phyloP scores from a whole-genome alignment of 441 rosid genomes.

The Monsonia emarginata region DNA sequence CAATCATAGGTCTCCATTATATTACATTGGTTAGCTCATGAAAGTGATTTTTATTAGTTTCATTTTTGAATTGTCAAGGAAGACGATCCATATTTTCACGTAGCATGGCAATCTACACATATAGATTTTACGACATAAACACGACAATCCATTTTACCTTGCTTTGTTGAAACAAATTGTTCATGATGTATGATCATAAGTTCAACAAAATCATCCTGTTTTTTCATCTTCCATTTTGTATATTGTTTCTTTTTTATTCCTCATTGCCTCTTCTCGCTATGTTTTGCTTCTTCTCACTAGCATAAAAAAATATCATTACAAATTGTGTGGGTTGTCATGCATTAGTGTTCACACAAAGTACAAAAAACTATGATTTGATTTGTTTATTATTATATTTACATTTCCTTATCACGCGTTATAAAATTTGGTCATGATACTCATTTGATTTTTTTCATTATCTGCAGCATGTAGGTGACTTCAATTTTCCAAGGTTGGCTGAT shows the following conservation, averaged over 20 bases:
- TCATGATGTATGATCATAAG: background rate
- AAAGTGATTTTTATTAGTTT: background rate
- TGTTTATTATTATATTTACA: background rate
- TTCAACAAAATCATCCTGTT: background rate
- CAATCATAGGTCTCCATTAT: background rate
- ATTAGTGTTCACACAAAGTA: background rate
- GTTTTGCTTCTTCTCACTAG: background rate
- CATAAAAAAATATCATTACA: background rate
- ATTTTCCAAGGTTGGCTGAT: conserved; percentile 80
- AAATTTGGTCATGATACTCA: background rate
- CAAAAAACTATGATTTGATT: background rate
- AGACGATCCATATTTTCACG: background rate
- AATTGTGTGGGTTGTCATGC: background rate
- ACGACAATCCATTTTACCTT: too few species aligned
- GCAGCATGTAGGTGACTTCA: conserved; percentile 95
- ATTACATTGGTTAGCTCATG: background rate
- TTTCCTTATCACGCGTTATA: background rate
- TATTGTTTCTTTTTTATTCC: too few species aligned
- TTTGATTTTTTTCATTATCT: conserved; percentile 16
- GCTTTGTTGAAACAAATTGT: background rate
- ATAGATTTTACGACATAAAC: too few species aligned
- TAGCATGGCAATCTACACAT: too few species aligned
- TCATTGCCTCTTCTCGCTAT: background rate
- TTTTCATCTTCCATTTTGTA: background rate
- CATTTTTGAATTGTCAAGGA: too few species aligned